phyloP scores from a whole-genome alignment of 202 grass and related monocot genomes.

The Saccharum hybrid region DNA sequence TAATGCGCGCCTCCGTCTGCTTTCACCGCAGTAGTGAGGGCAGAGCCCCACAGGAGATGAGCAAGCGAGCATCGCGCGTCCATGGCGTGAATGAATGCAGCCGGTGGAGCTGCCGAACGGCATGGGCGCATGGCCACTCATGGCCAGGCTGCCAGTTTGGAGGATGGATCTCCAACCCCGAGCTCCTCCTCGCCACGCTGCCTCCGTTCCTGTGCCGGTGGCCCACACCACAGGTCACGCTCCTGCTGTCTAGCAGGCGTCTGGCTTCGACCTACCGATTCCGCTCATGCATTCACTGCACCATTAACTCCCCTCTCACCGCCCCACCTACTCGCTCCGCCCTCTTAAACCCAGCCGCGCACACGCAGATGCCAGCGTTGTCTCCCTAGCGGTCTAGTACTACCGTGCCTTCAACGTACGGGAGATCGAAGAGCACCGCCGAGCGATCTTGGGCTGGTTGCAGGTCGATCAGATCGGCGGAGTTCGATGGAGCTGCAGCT shows the following conservation, averaged over 20 bases:
- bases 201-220: background rate
- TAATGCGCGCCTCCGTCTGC: too few relatives aligned
- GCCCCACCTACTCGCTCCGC: conserved; percentile 37
- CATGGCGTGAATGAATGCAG: conserved; percentile 45
- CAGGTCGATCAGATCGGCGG: background rate
- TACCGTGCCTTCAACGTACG: conserved; percentile 7
- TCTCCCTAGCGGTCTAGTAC: background rate
- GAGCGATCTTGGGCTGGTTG: background rate
- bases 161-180: conserved; percentile 14
- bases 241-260: background rate
- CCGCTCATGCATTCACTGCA: conserved; percentile 46
- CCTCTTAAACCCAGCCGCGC: conserved; percentile 46
- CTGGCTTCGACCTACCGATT: conserved; percentile 41
- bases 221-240: background rate
- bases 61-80: background rate
- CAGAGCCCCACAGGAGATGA: too few relatives aligned
- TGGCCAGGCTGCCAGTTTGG: conserved; percentile 14
- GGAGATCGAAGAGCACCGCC: background rate
- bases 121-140: background rate
- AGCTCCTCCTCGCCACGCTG: background rate
- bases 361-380: background rate
- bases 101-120: conserved; percentile 30
- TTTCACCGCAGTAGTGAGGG: too few relatives aligned
- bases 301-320: conserved; percentile 41
- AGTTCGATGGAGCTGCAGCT: conserved; percentile 56